Evolutionary conservation across 2,329 filamentous ascomycete genomes (phyloP), one percentile per base, ranked within the genome.

Genomic region (Pseudogymnoascus sp.): DNA sequence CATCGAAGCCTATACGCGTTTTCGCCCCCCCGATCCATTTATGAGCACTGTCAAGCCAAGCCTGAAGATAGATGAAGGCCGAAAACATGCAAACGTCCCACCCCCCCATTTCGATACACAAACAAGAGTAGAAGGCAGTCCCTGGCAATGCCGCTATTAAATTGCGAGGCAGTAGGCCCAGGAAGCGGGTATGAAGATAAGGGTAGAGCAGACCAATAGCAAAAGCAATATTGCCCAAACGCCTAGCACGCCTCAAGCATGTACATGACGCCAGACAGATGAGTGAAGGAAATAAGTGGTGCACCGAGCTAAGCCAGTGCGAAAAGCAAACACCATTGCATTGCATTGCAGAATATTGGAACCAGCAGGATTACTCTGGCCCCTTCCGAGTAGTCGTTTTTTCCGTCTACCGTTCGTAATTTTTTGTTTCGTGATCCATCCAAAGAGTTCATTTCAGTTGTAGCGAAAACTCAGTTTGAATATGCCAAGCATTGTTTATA

Each of bases 401-500:
- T 55, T 39, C 58, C 58, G 58, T 60, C 58, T 60, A 60, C 38
- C 35, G 38, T 23, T 60, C 58, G 58, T 60, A 60, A 60, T 60
- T 38, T 60, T 59, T 26, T 55, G n/a, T 55, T 39, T 60, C 58
- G 58, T 60, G 38, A 60, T 41, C 35, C 58, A 60, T 60, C 58
- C 58, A 60, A 39, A 39, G 58, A 60, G 58, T 41, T 41, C 58
- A 41, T 60, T 41, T 60, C 38, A 60, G 58, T 38, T 39, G 33
- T 38, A 60, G 58, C 58, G 38, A 60, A 59, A 16, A 38, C 33
- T 60, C 58, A 60, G 5, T 39, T 60, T 60, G 58, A 60, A 39
- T 60, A 60, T 60, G 49, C 49, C 49, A 55, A 55, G 49, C 58
- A 41, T 60, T 60, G 58, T 39, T 39, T 38, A 60, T 60, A 61